Evolutionary conservation across 2,329 filamentous ascomycete genomes (phyloP), one percentile per base, ranked within the genome.

Genomic region (Colletotrichum caudatum): DNA sequence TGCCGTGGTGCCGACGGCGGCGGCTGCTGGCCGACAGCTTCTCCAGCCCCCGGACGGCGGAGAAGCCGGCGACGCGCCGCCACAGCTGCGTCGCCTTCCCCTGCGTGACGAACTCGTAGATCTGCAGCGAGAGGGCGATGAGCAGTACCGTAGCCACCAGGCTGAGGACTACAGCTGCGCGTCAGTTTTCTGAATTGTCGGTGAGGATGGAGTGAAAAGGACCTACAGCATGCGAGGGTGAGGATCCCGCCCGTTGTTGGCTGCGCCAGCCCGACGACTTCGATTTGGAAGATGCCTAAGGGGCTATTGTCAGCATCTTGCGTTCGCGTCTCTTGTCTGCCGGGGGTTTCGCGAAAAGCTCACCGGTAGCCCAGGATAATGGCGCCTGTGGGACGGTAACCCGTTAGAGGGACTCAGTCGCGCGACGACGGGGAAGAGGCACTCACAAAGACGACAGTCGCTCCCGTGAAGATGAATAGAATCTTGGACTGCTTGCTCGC

Each of bases 401-500:
- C 9, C 8, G 46, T 69, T 14, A 71, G 44, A 6, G n/a, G 35
- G 20, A 16, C 11, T 18, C 48, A 2, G 26, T 7, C 1, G 7
- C n/a, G 16, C 8, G 12, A 2, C 7, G 3, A 14, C 2, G 3
- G 16, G 0, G 14, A 37, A 5, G 20, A 8, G 20, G 2, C 5
- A 64, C 71, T 58, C 48, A 74, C 73, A 20, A 74, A 74, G 0
- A 74, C 73, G 0, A 74, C 73, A 0, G 73, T 74, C 0, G 73
- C 73, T 0, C 73, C 73, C 0, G 73, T 74, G 4, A 74, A 74
- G 48, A 74, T 74, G 73, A 74, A 74, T 2, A 74, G 72, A 16
- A 74, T 74, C 62, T 74, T 74, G 58, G 73, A 74, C 62, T 74
- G 73, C 68, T 74, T 71, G 64, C 69, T 74, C 4, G 73, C 73